These are phyloP conservation scores for Wilcoxina mikolae DNA, from an alignment of 495 filamentous ascomycete species.

Conservation along the genomic window DNA sequence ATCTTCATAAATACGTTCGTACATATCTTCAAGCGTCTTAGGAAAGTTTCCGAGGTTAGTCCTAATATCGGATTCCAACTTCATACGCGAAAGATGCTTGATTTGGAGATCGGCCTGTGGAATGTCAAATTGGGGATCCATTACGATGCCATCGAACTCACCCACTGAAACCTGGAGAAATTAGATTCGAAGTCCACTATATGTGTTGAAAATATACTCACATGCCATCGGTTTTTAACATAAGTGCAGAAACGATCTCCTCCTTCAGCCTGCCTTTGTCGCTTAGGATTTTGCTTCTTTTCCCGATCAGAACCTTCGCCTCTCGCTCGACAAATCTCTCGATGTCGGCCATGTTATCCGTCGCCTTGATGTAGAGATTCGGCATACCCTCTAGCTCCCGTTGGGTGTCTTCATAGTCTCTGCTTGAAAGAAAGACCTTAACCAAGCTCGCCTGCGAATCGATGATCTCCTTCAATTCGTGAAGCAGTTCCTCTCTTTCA, in stretches of 20 bases:
- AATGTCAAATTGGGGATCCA: conserved; percentile 6
- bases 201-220: too few relatives aligned
- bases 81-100: conserved; percentile 8
- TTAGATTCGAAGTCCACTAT: too few relatives aligned
- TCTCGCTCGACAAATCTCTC: conserved; percentile 8
- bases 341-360: conserved; percentile 12
- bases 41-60: conserved; percentile 9
- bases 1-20: conserved; percentile 1
- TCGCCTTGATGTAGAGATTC: conserved; percentile 14
- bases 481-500: not conserved
- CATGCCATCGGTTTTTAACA: conserved; percentile 11
- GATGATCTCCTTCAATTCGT: not conserved
- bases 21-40: not conserved
- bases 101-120: conserved; percentile 19
- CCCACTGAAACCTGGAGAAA: too few relatives aligned
- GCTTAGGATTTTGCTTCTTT: not conserved
- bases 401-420: not conserved
- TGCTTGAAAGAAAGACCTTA: conserved; percentile 1
- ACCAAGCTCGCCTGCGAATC: not conserved
- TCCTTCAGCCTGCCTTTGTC: not conserved
- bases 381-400: conserved; percentile 1
- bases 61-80: not conserved
- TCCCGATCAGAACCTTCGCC: conserved; percentile 1
- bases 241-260: not conserved
- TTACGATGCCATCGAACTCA: too few relatives aligned